phyloP scores from a whole-genome alignment of 2,329 filamentous ascomycete genomes.

The Colletotrichum tamarilloi region DNA sequence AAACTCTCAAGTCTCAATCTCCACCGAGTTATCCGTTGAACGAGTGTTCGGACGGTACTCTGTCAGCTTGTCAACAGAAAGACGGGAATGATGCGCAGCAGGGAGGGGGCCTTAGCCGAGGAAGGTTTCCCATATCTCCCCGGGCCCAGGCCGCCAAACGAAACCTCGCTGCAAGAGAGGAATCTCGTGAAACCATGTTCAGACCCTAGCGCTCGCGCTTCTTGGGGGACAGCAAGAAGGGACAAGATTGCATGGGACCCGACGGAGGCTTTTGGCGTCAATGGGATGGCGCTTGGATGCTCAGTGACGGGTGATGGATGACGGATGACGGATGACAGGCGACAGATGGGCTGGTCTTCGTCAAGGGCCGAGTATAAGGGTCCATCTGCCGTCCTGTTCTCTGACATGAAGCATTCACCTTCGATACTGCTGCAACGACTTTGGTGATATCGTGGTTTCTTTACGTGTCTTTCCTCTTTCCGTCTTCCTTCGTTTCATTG shows the following conservation, averaged over 20 bases:
- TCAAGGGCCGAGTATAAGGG: slow-evolving; percentile 26
- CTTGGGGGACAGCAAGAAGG: not conserved
- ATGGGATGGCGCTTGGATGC: slow-evolving; percentile 29
- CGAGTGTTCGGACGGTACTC: slow-evolving; percentile 25
- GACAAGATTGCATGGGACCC: not conserved
- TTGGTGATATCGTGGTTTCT: slow-evolving; percentile 37
- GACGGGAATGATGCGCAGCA: slow-evolving; percentile 15
- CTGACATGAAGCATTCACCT: not conserved
- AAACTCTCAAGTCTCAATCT: not conserved
- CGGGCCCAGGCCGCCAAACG: slow-evolving; percentile 9
- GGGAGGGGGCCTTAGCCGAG: not conserved
- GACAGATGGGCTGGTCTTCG: not conserved
- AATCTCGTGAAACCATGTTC: slow-evolving; percentile 33
- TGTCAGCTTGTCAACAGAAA: not conserved
- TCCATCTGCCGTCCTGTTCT: not conserved
- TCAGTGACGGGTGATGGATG: slow-evolving; percentile 7
- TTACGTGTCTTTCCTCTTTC: slow-evolving; percentile 33
- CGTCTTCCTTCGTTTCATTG: slow-evolving; percentile 35
- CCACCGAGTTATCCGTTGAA: not conserved
- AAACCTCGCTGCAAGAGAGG: slow-evolving; percentile 20
- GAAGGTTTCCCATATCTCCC: not conserved
- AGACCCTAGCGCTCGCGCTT: slow-evolving; percentile 22
- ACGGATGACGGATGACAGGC: not conserved
- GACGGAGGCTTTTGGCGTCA: not conserved
- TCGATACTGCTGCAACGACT: slow-evolving; percentile 7